phyloP scores from a whole-genome alignment of 2,329 filamentous ascomycete genomes.

The Talaromyces atroroseus region DNA sequence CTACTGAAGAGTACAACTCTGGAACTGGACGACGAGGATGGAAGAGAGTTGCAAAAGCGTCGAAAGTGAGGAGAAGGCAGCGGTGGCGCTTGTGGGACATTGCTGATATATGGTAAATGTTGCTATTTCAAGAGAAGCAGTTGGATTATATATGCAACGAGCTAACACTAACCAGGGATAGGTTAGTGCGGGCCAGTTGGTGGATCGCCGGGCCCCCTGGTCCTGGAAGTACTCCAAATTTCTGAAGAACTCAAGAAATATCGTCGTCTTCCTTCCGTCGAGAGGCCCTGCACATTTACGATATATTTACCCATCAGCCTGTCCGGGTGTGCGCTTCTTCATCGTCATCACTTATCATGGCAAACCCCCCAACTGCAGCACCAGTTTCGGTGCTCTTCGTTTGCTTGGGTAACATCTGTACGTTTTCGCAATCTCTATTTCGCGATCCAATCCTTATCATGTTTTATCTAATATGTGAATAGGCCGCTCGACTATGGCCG shows the following conservation, averaged over 20 bases:
- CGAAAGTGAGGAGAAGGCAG: slow-evolving; percentile 39
- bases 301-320: not conserved
- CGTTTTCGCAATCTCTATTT: slow-evolving; percentile 13
- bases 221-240: too few species aligned
- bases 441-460: not conserved
- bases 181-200: not conserved
- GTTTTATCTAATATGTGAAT: not conserved
- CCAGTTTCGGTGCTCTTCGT: slow-evolving; percentile 78
- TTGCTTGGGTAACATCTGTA: slow-evolving; percentile 93
- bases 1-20: slow-evolving; percentile 36
- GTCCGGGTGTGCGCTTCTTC: not conserved
- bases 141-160: not conserved
- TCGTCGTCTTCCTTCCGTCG: not conserved
- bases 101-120: not conserved
- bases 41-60: slow-evolving; percentile 44
- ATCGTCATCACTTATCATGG: not conserved
- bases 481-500: slow-evolving; percentile 84
- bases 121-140: not conserved
- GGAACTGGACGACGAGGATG: slow-evolving; percentile 35
- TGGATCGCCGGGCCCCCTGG: too few species aligned
- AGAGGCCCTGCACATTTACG: not conserved
- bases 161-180: not conserved
- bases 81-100: slow-evolving; percentile 1
- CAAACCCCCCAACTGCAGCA: not conserved
- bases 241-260: too few species aligned